phyloP scores from a whole-genome alignment of 202 grass and related monocot species.

The Zoysia matrella region DNA sequence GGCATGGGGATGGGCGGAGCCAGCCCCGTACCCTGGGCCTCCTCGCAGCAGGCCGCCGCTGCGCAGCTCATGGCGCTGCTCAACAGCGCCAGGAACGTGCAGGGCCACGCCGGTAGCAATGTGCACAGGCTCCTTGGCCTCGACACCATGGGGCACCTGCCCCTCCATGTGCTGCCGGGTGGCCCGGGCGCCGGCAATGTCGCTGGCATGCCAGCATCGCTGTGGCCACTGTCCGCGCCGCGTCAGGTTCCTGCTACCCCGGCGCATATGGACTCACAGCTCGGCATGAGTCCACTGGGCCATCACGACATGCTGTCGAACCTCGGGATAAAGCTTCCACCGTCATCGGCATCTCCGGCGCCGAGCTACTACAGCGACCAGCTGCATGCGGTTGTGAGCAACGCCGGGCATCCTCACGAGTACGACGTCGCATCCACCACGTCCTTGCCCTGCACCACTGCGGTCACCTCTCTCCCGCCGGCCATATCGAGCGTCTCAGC shows the following conservation, averaged over 20 bases:
- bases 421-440: background rate
- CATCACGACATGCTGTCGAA: conserved; percentile 49
- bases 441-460: conserved; percentile 43
- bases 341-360: background rate
- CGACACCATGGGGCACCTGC: conserved; percentile 47
- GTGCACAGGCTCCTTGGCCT: conserved; percentile 55
- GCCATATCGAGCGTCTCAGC: conserved; percentile 12
- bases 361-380: conserved; percentile 74
- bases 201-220: conserved; percentile 13
- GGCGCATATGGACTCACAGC: conserved; percentile 55
- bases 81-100: conserved; percentile 51
- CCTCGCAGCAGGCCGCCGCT: conserved; percentile 52
- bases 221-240: conserved; percentile 41
- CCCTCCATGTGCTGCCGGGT: conserved; percentile 35
- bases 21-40: conserved; percentile 38
- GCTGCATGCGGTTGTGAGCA: conserved; percentile 65
- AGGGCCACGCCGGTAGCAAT: conserved; percentile 34
- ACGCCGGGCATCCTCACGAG: conserved; percentile 9
- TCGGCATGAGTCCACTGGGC: conserved; percentile 47
- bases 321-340: conserved; percentile 48
- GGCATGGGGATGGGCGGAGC: conserved; percentile 37
- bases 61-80: conserved; percentile 68
- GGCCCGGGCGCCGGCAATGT: conserved; percentile 31
- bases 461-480: conserved; percentile 38
- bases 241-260: background rate